Evolutionary conservation across 1,139 yeast genomes (phyloP).

Genomic region (Geotrichum histeridarum): DNA sequence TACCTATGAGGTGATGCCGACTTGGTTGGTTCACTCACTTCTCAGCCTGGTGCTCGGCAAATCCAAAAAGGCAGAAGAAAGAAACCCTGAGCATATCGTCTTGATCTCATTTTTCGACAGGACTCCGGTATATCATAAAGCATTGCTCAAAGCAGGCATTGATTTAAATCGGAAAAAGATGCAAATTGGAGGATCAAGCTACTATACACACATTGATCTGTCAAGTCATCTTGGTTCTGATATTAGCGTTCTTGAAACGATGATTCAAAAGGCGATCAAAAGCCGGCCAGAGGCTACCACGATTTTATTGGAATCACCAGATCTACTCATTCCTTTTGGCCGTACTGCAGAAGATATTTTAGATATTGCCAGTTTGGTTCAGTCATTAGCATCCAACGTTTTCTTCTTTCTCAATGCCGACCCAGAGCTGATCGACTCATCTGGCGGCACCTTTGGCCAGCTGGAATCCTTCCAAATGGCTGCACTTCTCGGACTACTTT

Average conservation of each 20-base stretch:
- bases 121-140: neutral
- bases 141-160: constrained; percentile 4
- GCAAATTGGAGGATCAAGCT: neutral
- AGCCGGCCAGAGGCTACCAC: neutral
- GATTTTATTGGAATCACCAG: constrained; percentile 3
- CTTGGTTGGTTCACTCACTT: constrained; percentile 49
- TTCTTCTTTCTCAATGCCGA: constrained; percentile 38
- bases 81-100: neutral
- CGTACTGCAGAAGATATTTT: constrained; percentile 25
- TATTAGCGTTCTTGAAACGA: neutral
- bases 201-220: neutral
- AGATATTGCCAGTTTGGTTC: constrained; percentile 33
- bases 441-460: constrained; percentile 19
- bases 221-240: neutral
- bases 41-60: constrained; percentile 4
- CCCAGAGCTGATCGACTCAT: constrained; percentile 41
- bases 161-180: neutral
- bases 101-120: constrained; percentile 9
- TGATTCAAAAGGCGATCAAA: neutral
- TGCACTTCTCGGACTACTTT: constrained; percentile 47
- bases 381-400: constrained; percentile 38
- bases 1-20: constrained; percentile 57
- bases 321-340: constrained; percentile 39
- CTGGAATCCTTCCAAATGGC: constrained; percentile 39
- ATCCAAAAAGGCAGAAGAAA: neutral